Percentiles rank a stretch among this genome's conserved stretches.
Evolutionary conservation across 1,284 basidiomycete genomes (phyloP).

Genomic region (Anthracocystis walkeri): DNA sequence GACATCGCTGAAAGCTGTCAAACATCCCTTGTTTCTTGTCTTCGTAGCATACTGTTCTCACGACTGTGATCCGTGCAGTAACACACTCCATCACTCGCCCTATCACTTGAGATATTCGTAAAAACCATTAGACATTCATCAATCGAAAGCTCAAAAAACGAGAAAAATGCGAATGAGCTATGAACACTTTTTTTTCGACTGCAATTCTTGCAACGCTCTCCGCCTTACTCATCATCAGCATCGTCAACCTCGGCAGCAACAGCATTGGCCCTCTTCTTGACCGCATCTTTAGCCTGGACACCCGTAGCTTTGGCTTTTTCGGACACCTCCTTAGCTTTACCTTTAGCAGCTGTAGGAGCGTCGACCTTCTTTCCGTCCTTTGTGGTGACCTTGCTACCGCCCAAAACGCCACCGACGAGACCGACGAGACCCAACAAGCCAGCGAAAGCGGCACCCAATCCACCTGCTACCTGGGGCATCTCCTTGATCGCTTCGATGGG

Average conservation of each 20-base stretch:
- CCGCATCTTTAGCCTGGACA: conserved; percentile 51
- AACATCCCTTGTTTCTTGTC: too few relatives aligned
- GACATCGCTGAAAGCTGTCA: too few relatives aligned
- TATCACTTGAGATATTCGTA: too few relatives aligned
- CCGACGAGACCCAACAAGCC: conserved; percentile 58
- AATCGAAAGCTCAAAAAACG: too few relatives aligned
- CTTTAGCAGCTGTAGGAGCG: conserved; percentile 40
- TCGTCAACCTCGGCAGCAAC: conserved; percentile 53
- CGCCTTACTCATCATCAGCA: conserved; percentile 39
- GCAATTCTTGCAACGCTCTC: neutral
- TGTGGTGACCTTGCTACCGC: conserved; percentile 46
- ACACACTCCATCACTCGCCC: too few relatives aligned
- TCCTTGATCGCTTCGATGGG: conserved; percentile 62
- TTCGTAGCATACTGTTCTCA: too few relatives aligned
- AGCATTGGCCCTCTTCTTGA: conserved; percentile 56
- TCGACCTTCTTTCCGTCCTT: conserved; percentile 59
- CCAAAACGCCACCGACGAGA: conserved; percentile 50
- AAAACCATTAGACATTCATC: too few relatives aligned
- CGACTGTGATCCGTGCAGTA: too few relatives aligned
- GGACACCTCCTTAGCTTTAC: conserved; percentile 47
- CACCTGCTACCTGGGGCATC: conserved; percentile 61
- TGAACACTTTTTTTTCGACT: neutral
- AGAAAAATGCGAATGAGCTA: too few relatives aligned
- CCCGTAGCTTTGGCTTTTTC: conserved; percentile 53
- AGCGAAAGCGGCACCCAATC: conserved; percentile 57